Evolutionary conservation across 106 monocot genomes (phyloP), one percentile per base, ranked within the genome.

Genomic region (Allium cepa): DNA sequence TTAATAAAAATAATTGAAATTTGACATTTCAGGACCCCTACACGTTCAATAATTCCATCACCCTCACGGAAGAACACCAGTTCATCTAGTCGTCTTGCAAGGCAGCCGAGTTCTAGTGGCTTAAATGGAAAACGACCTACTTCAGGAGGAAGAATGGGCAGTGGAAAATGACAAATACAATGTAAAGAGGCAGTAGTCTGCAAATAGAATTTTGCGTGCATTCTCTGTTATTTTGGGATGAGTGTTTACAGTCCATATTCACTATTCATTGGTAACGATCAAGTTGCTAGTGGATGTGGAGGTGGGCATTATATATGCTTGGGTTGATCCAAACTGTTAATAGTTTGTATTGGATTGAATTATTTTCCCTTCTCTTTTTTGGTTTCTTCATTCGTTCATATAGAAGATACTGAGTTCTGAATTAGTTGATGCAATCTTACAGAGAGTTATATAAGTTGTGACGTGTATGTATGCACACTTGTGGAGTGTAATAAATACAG

Each of bases 31-130:
- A 83, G 89, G 69, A 82, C 82, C 50, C 85, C 79, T 47, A 70
- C 2, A 46, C 77, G 78, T 62, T 49, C 85, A 49, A 76, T 80
- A 49, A 64, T 82, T 28, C 85, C 89, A 60, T 81, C 83, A 12
- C 75, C 81, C 17, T 85, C 85, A 8, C 68, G 69, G 59, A 89
- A 85, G 62, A 57, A n/a, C 8, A 73, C 70, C 51, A 81, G 68
- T 26, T 69, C 75, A 14, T 64, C 83, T 16, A 79, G 73, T 53
- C 70, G 82, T 26, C 68, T 66, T 4, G 70, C 27, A 17, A 80
- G 83, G 70, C 80, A 73, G 46, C 56, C 65, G 18, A 64, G 47
- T 56, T 73, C 70, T 18, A 36, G 50, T 16, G 56, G 74, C 7
- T 57, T 70, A 11, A 73, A 71, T 5, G 73, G 61, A 14, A 89